Conservation (phyloP, 2,329 filamentous ascomycete species). For the Capronia americana region DNA sequence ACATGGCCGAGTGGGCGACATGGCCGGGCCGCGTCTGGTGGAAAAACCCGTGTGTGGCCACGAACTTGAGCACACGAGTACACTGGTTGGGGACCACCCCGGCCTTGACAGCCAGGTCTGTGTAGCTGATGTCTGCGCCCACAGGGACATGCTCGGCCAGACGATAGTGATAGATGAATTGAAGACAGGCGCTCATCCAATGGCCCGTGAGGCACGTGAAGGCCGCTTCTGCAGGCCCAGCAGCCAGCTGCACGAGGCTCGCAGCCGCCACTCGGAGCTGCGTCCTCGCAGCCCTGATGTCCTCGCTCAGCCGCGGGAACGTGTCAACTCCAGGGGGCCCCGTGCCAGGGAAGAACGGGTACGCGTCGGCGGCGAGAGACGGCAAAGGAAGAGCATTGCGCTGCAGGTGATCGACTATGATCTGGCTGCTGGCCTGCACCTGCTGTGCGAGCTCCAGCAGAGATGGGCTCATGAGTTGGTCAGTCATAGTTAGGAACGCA, state of each 20-base stretch:
- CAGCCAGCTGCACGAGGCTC: constrained; percentile 7
- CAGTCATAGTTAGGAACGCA: neutral
- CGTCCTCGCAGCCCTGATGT: constrained; percentile 14
- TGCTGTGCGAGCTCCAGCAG: constrained; percentile 16
- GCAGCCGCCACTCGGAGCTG: constrained; percentile 9
- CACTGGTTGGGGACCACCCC: constrained; percentile 38
- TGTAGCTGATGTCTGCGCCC: constrained; percentile 35
- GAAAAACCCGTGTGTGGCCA: constrained; percentile 44
- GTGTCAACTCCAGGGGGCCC: constrained; percentile 11
- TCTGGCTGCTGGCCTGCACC: constrained; percentile 5
- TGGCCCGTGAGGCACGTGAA: neutral
- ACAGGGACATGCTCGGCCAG: constrained; percentile 41
- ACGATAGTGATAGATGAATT: constrained; percentile 40
- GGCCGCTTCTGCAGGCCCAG: constrained; percentile 9
- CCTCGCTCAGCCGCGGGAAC: constrained; percentile 1
- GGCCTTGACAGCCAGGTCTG: constrained; percentile 35
- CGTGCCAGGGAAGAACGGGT: constrained; percentile 25
- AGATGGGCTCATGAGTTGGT: neutral
- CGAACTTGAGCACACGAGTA: constrained; percentile 41
- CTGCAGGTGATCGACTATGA: constrained; percentile 13
- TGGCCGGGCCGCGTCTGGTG: constrained; percentile 40
- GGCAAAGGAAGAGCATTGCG: constrained; percentile 15
- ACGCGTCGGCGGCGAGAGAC: constrained; percentile 18
- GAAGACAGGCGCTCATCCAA: constrained; percentile 43
- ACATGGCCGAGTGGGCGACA: constrained; percentile 63